Evolutionary conservation across 345 rosid genomes (phyloP).

Genomic region (Populus ilicifolia): DNA sequence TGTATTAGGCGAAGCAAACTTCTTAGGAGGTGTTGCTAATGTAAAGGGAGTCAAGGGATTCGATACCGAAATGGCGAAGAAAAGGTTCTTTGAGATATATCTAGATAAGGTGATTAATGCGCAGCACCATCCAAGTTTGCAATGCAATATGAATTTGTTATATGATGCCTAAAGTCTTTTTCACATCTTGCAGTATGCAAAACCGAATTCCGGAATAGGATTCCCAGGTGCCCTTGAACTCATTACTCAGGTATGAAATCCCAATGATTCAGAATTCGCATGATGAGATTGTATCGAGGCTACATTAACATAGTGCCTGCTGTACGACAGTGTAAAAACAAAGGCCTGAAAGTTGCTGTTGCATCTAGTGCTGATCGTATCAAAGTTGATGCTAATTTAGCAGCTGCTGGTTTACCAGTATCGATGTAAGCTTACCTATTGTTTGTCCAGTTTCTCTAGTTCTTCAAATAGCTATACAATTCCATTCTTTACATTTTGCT

Average conservation of each 20-base stretch:
- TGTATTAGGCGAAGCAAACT: conserved; percentile 75
- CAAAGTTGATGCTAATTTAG: conserved; percentile 92
- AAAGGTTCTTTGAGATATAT: conserved; percentile 87
- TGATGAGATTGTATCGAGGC: not conserved
- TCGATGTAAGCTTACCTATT: conserved; percentile 50
- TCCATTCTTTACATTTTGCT: not conserved
- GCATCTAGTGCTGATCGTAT: conserved; percentile 96
- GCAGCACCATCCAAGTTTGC: not conserved
- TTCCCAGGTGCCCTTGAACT: conserved; percentile 94
- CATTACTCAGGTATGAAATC: conserved; percentile 58
- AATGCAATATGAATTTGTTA: conserved; percentile 1
- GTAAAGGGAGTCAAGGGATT: conserved; percentile 71
- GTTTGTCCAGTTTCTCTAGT: not conserved
- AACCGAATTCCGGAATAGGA: conserved; percentile 92
- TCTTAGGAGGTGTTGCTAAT: conserved; percentile 91
- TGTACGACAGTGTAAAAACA: conserved; percentile 64
- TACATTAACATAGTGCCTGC: not conserved
- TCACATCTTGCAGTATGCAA: conserved; percentile 57
- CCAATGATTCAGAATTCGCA: not conserved
- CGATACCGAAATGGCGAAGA: conserved; percentile 61
- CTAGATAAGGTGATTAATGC: conserved; percentile 60
- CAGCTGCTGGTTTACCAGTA: conserved; percentile 73
- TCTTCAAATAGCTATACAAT: not conserved
- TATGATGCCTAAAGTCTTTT: conserved; percentile 2
- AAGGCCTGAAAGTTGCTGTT: conserved; percentile 90